Base-by-base conservation (phyloP, 1,284 basidiomycete species). In the Schizopora paradoxa region DNA sequence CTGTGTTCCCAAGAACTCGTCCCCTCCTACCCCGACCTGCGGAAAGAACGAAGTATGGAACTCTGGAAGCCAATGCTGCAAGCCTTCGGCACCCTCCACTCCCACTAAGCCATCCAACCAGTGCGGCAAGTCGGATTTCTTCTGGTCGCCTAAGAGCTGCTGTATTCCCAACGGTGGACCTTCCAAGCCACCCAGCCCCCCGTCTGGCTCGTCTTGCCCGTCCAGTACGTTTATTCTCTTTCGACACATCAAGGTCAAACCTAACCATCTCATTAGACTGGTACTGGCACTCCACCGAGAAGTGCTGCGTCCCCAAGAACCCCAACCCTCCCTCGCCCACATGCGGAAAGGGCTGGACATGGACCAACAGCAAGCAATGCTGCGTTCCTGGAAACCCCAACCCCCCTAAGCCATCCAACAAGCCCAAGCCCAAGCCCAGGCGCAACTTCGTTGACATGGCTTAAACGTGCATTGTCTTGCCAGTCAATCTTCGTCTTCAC, bases 1-100 rank as follows among this genome's bases (percentile, higher is more conserved):
- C 48, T 52, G 51, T 27, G 51, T 50, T 10, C 51, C 51, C 18
- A 26, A 52, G 31, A 43, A 43, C 38, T 21, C 47, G 19, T 21
- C 36, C 11, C 23, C 48, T 2, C 26, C 48, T 6, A 32, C 48
- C 11, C 48, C 51, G 13, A 31, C 47, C 23, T 51, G 46, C 42
- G 16, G 33, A 7, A 22, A 22, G 21, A 43, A 43, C 14, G 46
- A 40, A 40, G 13, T 7, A 7, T 43, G 43, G 48, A 23, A 31
- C 8, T 21, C 22, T 8, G 31, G 36, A 16, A 41, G 41, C 29
- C 49, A 51, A 29, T 51, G 49, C 45, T 51, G 49, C 33, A 45
- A 43, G 13, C 37, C 37, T 2, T 13, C 23, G 23, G n/a, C n/a
- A n/a, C n/a, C n/a, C n/a, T n/a, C n/a, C n/a, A n/a, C n/a, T n/a